Base-by-base conservation (phyloP, 2,329 filamentous ascomycete species). In the Trichoderma guizhouense region DNA sequence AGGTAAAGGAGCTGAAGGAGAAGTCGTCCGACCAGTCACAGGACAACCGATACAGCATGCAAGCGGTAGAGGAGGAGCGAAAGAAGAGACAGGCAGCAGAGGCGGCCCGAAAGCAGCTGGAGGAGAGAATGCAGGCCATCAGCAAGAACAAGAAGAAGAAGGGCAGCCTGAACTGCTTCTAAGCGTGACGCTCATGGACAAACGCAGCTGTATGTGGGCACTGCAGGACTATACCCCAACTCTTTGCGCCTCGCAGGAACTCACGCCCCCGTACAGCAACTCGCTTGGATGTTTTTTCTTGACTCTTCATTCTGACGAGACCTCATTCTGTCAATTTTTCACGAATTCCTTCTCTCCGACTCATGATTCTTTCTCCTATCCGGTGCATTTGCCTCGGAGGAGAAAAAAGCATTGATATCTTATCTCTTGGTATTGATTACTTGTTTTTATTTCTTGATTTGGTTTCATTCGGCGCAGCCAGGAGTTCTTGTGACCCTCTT, bases 131-230 rank as follows among this genome's bases (percentile, higher is more conserved):
- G 91, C 94, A 95, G 78, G 91, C 93, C 72, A 92, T 96, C 81
- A 95, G 91, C 83, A 90, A 88, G 79, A 92, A 93, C 85, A 96
- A 97, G 86, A 97, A 95, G 88, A 95, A 97, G 89, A 97, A 97
- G 88, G 90, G 92, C 78, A 95, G 92, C 76, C 88, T 99, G 82
- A 98, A 98, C 86, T 99, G 96, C 88, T 99, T 99, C 86, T 98
- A 94, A 69, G 39, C 43, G 18, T 34, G 51, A 68, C 30, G 30
- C 39, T 66, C 36, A 28, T 30, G 68, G 53, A 43, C 30, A 28
- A 34, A 61, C 36, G 65, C 30, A 64, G 36, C 39, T 12, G 15
- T 32, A 67, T 62, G 69, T 58, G 58, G 53, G 58, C 39, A 61
- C 51, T 65, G 51, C 53, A 72, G 71, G 71, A 72, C 67, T 53